Evolutionary conservation across 331 rosid species (phyloP).

Genomic region (Rhamnella rubrinervis): DNA sequence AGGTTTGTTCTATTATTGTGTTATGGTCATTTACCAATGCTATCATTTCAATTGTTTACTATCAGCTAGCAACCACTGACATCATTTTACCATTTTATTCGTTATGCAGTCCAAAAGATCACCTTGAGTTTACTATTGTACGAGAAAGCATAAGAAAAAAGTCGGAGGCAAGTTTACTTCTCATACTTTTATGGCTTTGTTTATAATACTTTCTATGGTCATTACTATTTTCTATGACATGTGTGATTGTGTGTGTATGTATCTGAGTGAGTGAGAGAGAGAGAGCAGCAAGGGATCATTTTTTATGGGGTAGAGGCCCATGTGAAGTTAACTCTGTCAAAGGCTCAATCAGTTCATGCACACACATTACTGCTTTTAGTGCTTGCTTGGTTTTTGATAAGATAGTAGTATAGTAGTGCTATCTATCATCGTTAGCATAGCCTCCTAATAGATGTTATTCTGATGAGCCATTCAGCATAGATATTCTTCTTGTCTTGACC

Average conservation of each 20-base stretch:
- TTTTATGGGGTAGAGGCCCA: neutral
- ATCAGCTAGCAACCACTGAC: conserved; percentile 9
- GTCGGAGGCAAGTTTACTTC: conserved; percentile 63
- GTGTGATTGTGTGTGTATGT: too few relatives aligned
- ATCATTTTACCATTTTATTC: conserved; percentile 2
- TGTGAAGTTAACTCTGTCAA: neutral
- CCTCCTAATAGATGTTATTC: neutral
- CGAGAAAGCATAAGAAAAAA: conserved; percentile 77
- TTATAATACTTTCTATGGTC: neutral
- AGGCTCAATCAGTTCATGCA: neutral
- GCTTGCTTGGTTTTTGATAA: neutral
- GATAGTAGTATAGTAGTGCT: neutral
- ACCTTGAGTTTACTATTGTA: conserved; percentile 89
- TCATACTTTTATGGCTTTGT: neutral
- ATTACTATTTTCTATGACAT: neutral
- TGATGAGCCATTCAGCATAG: neutral
- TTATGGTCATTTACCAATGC: neutral
- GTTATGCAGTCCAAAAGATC: conserved; percentile 74
- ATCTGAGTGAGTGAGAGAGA: too few relatives aligned
- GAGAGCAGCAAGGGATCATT: neutral
- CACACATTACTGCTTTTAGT: neutral
- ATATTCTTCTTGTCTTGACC: neutral
- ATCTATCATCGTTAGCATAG: neutral
- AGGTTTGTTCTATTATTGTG: conserved; percentile 48
- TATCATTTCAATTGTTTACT: conserved; percentile 11